Evolutionary conservation across 345 rosid genomes (phyloP).

Genomic region (Moricandia arvensis): DNA sequence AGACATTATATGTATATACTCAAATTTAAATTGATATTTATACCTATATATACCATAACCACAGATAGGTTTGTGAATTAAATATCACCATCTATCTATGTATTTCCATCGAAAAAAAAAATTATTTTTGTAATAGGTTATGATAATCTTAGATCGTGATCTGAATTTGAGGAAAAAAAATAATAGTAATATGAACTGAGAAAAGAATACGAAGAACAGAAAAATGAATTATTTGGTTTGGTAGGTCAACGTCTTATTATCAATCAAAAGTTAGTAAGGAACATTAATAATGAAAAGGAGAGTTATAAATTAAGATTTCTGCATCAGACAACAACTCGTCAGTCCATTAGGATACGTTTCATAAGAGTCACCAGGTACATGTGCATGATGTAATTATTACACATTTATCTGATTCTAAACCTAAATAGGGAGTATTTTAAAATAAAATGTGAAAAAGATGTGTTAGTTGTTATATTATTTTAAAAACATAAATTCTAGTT

Average conservation of each 20-base stretch:
- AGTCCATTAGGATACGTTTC: conserved; percentile 22
- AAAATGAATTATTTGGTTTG: conserved; percentile 12
- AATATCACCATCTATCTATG: neutral
- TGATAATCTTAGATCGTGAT: neutral
- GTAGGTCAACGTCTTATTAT: conserved; percentile 32
- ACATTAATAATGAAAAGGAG: conserved; percentile 33
- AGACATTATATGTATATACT: too few species aligned
- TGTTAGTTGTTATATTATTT: neutral
- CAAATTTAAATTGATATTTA: too few species aligned
- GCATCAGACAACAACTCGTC: conserved; percentile 34
- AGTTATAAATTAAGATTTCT: conserved; percentile 35
- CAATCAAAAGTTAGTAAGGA: conserved; percentile 28
- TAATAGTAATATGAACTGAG: too few species aligned
- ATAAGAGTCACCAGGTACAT: conserved; percentile 27
- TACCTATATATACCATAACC: too few species aligned
- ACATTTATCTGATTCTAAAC: neutral
- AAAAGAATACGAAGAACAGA: neutral
- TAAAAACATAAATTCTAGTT: neutral
- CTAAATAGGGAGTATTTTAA: neutral
- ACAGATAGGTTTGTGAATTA: too few species aligned
- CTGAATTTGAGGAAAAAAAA: neutral
- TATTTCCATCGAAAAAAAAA: neutral
- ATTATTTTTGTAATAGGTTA: neutral
- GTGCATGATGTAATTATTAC: conserved; percentile 36
- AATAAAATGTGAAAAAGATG: neutral